Evolutionary conservation across 2,329 filamentous ascomycete genomes (phyloP), one percentile per base, ranked within the genome.

Genomic region (Neopestalotiopsis sp.): DNA sequence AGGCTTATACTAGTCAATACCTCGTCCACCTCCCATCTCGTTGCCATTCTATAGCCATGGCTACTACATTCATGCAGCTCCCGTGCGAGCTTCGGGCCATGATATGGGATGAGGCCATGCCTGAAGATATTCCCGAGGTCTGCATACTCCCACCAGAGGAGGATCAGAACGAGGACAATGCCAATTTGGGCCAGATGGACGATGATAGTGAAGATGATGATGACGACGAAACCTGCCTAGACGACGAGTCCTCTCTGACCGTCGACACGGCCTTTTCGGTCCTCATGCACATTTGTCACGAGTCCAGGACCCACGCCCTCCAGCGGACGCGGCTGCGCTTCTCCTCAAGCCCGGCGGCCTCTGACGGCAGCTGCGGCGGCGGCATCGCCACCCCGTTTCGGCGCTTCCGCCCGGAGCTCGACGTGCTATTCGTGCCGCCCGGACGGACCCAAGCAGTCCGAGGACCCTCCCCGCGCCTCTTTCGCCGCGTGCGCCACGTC

Each of bases 201-300:
- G 12, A n/a, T 5, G 4, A 49, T 14, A 14, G 13, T 49, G 58
- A 61, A n/a, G 42, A 49, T n/a, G 42, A 45, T 5, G 42, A 45
- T 17, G 42, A 45, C 13, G 42, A 34, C 14, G 34, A 34, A 5
- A 24, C 30, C 5, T 20, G 14, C 34, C 3, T 5, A 1, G 13
- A 4, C 14, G n/a, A 2, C 59, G 14, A 28, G 30, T n/a, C 32
- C 10, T 28, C 28, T 5, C 61, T 65, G 34, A n/a, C 34, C 10
- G 65, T 66, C 49, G 53, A 66, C 53, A 66, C 65, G 12, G 65
- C 65, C 49, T 66, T 66, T 30, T 49, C 65, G 20, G 49, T 66
- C 14, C 49, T 66, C 30, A 66, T 66, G 65, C 65, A 66, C 65
- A 17, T 66, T 5, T 66, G 65, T 28, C 49, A 38, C 45, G 65